phyloP scores from a whole-genome alignment of 164 flowering plant genomes.

The Tetrastigma voinierianum region DNA sequence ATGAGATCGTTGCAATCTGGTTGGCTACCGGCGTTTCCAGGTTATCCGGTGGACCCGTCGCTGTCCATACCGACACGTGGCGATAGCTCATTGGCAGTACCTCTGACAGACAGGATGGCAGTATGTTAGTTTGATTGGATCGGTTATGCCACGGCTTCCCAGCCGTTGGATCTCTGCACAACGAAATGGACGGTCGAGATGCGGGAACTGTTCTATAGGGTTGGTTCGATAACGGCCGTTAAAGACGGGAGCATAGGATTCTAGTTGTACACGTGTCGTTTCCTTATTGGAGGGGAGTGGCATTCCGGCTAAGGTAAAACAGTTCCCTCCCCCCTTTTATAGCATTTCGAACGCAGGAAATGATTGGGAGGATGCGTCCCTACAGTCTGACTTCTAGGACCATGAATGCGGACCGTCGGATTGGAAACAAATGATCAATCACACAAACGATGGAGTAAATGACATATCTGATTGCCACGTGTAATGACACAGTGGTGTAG shows the following conservation, averaged over 20 bases:
- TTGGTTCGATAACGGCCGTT: constrained; percentile 16
- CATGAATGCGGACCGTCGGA: no score
- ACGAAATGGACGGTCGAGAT: neutral
- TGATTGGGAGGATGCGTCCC: neutral
- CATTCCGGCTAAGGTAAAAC: neutral
- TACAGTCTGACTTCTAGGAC: no score
- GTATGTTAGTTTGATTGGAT: neutral
- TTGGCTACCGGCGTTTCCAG: constrained; percentile 40
- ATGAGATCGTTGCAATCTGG: constrained; percentile 11
- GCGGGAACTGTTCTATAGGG: neutral
- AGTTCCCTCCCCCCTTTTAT: neutral
- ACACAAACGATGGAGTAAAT: no score
- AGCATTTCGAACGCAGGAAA: neutral
- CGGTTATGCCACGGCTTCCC: constrained; percentile 16
- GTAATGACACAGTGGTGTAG: no score
- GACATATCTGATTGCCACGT: no score
- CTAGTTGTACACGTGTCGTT: neutral
- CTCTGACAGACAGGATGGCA: constrained; percentile 5
- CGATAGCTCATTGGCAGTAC: constrained; percentile 4
- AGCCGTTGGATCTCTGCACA: constrained; percentile 25
- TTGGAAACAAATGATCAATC: no score
- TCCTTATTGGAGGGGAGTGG: neutral
- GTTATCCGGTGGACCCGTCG: constrained; percentile 25
- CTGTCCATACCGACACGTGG: constrained; percentile 25
- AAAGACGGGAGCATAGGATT: neutral